Conservation (phyloP, 805 yeast genomes). For the Schwanniomyces polymorphus region DNA sequence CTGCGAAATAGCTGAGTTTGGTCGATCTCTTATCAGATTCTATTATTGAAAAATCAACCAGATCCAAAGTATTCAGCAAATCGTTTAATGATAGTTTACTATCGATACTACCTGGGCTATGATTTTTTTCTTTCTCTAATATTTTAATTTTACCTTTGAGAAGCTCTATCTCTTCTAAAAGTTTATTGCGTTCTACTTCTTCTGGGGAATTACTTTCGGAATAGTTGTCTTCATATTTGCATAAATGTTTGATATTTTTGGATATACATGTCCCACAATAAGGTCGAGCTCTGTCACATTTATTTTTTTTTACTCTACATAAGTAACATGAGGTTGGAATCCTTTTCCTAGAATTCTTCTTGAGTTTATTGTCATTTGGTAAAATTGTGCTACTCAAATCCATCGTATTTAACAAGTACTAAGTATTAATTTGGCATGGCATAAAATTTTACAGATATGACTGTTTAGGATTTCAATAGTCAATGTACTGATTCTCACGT, state of each 20-base stretch:
- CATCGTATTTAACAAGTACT: background rate
- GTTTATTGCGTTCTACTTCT: background rate
- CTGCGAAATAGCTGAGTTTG: background rate
- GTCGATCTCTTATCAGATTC: background rate
- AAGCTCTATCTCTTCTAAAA: slow-evolving; percentile 1
- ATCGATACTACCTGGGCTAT: background rate
- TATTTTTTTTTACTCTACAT: background rate
- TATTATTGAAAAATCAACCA: background rate
- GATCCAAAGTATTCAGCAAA: background rate
- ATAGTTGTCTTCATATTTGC: slow-evolving; percentile 42
- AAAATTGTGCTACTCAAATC: background rate
- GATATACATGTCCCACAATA: slow-evolving; percentile 33
- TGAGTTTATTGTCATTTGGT: background rate
- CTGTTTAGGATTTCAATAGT: too few relatives aligned
- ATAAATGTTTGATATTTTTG: slow-evolving; percentile 34
- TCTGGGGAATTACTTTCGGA: too few relatives aligned
- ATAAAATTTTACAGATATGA: too few relatives aligned
- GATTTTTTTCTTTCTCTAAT: background rate
- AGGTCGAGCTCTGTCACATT: background rate
- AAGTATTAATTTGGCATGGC: too few relatives aligned
- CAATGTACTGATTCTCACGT: too few relatives aligned
- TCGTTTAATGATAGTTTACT: background rate
- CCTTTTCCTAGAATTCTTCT: background rate
- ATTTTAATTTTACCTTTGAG: slow-evolving; percentile 2
- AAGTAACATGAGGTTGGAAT: background rate